Base-by-base conservation (phyloP, 2,329 filamentous ascomycete genomes). In the Thielaviopsis populi region DNA sequence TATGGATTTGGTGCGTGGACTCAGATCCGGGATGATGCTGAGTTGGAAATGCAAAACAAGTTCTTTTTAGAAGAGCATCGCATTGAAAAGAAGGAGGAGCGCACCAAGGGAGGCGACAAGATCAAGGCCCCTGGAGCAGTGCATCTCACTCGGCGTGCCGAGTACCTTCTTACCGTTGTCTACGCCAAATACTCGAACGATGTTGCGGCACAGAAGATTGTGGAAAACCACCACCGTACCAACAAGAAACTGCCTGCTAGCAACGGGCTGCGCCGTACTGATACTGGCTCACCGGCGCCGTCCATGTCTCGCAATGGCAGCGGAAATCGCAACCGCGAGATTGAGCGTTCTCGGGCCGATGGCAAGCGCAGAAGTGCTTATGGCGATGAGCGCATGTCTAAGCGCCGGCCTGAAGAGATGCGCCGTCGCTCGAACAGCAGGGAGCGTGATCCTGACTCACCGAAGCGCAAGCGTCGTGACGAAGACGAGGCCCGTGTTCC, bases 1-100 rank as follows among this genome's bases (percentile, higher is more conserved):
- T 92, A 99, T 71, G 94, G 94, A 1, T 97, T 96, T 71, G 95
- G 95, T 64, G 91, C 92, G 2, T 99, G 94, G 94, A 83, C 87
- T 1, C 87, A 91, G 69, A 97, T 99, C 70, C 86, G 94, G 6
- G 94, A 99, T 69, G 94, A 99, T 71, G 76, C 83, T 1, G 91
- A 96, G 40, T 82, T 99, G 24, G 88, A 85, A 8, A 85, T 99
- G 76, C 77, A 79, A 1, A 91, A 96, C 70, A 97, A 96, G 71
- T 89, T 97, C 72, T 99, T 95, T 76, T 77, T 99, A 1, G 94
- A 99, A 72, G 95, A 99, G 74, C 91, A 97, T 73, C 88, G 92
- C n/a, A 92, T 97, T 19, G 94, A 95, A 73, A 94, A 95, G 76
- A 97, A 97, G 73, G 91, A 94, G 70, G 91, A 96, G 73, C 87